Evolutionary conservation across 2,329 filamentous ascomycete genomes (phyloP).

Genomic region (Byssochlamys sp.): DNA sequence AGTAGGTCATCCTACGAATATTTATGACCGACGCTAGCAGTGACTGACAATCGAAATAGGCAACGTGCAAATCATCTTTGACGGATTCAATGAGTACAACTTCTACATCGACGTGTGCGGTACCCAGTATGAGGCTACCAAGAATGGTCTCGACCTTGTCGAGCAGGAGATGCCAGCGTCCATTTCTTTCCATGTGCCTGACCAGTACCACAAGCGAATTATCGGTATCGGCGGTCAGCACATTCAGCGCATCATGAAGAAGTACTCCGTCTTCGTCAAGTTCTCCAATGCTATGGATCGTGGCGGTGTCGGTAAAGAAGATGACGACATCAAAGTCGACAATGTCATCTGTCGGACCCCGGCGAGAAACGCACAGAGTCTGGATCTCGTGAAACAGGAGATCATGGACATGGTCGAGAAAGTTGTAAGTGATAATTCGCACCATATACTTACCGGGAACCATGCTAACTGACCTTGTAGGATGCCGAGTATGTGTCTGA

Average conservation of each 20-base stretch:
- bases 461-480: conserved; percentile 29
- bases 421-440: conserved; percentile 49
- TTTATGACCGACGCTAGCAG: background rate
- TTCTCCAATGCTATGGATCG: conserved; percentile 99
- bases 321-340: conserved; percentile 96
- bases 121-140: conserved; percentile 83
- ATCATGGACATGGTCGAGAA: conserved; percentile 99
- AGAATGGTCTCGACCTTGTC: conserved; percentile 80
- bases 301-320: conserved; percentile 83
- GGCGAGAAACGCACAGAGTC: conserved; percentile 88
- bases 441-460: background rate
- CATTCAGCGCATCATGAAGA: conserved; percentile 99
- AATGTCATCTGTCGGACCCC: conserved; percentile 98
- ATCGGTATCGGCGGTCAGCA: conserved; percentile 97
- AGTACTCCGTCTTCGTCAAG: conserved; percentile 98
- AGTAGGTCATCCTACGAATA: conserved; percentile 44
- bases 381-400: conserved; percentile 95
- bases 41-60: conserved; percentile 33
- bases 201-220: conserved; percentile 98
- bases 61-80: conserved; percentile 97
- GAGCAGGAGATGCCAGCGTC: conserved; percentile 99
- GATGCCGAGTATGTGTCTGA: conserved; percentile 96
- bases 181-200: conserved; percentile 96
- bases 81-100: conserved; percentile 98
- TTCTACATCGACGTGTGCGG: conserved; percentile 98